Percentiles rank a stretch among this genome's conserved stretches.
Evolutionary conservation across 805 yeast species (phyloP).

Genomic region (Hanseniaspora jakobsenii): DNA sequence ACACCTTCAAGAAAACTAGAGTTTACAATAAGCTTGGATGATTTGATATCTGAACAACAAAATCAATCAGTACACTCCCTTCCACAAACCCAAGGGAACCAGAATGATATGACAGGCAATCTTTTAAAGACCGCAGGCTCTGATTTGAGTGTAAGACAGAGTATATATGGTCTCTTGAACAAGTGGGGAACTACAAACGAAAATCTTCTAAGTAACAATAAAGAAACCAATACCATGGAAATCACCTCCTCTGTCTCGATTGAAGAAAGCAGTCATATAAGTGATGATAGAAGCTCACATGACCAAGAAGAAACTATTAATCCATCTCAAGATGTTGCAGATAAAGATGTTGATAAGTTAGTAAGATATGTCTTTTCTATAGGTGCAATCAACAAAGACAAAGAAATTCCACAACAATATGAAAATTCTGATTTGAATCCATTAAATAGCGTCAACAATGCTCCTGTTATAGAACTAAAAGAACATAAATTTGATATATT

Average conservation of each 20-base stretch:
- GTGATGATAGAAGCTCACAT: constrained; percentile 14
- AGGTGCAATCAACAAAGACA: constrained; percentile 24
- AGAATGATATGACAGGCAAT: background rate
- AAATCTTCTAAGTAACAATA: constrained; percentile 16
- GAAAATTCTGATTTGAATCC: background rate
- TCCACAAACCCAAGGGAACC: background rate
- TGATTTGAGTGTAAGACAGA: constrained; percentile 5
- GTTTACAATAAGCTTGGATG: constrained; percentile 20
- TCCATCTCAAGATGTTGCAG: background rate
- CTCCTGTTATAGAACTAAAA: constrained; percentile 6
- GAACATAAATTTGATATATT: constrained; percentile 45
- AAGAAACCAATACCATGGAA: constrained; percentile 21
- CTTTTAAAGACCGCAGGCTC: background rate
- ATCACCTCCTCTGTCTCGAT: constrained; percentile 16
- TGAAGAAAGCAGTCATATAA: constrained; percentile 17
- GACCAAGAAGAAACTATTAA: too few relatives aligned
- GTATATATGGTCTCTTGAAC: constrained; percentile 12
- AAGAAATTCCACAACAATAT: too few relatives aligned
- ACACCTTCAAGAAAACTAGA: constrained; percentile 60
- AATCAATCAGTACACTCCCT: too few relatives aligned
- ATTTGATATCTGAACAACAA: constrained; percentile 18
- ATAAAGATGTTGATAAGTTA: constrained; percentile 26
- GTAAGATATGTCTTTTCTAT: constrained; percentile 30
- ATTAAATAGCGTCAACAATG: background rate
- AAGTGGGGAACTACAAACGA: constrained; percentile 11